A percentile compares a stretch with the other conserved stretches of the same genome.
Evolutionary conservation across 805 yeast genomes (phyloP).

Genomic region (Huiozyma naganishii): DNA sequence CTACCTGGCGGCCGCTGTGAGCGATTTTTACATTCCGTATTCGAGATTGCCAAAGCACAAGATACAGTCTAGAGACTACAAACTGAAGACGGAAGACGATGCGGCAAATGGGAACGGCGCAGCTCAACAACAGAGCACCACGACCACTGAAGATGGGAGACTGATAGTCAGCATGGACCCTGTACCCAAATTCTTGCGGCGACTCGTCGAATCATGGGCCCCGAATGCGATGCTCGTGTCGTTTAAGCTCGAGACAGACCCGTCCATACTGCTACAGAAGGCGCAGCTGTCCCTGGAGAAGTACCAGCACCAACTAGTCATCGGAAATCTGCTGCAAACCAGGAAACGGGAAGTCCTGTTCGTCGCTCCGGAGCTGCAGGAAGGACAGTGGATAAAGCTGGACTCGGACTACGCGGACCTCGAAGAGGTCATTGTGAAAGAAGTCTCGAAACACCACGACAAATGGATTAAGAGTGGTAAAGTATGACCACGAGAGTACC

Average conservation of each 20-base stretch:
- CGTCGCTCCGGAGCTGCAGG: conserved; percentile 34
- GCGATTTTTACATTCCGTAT: conserved; percentile 86
- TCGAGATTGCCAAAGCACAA: conserved; percentile 84
- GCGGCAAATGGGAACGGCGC: conserved; percentile 9
- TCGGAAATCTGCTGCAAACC: conserved; percentile 83
- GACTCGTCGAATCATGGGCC: conserved; percentile 89
- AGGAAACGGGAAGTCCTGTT: conserved; percentile 81
- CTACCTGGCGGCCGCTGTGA: conserved; percentile 92
- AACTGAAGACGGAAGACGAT: conserved; percentile 8
- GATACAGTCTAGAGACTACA: conserved; percentile 70
- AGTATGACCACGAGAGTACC: conserved; percentile 8
- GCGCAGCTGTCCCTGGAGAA: conserved; percentile 68
- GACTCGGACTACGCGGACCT: conserved; percentile 37
- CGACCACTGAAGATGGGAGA: conserved; percentile 40
- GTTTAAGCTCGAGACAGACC: conserved; percentile 86
- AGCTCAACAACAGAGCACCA: conserved; percentile 18
- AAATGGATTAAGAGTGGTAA: conserved; percentile 39
- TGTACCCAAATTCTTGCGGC: conserved; percentile 82
- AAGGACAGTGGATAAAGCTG: conserved; percentile 41
- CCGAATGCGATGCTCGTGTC: conserved; percentile 89
- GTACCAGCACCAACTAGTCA: conserved; percentile 85
- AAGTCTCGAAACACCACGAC: conserved; percentile 36
- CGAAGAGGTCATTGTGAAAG: conserved; percentile 56
- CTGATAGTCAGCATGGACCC: conserved; percentile 80
- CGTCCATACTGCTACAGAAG: conserved; percentile 53